phyloP scores from a whole-genome alignment of 1,284 basidiomycete species.

The Papiliotrema terrestris region DNA sequence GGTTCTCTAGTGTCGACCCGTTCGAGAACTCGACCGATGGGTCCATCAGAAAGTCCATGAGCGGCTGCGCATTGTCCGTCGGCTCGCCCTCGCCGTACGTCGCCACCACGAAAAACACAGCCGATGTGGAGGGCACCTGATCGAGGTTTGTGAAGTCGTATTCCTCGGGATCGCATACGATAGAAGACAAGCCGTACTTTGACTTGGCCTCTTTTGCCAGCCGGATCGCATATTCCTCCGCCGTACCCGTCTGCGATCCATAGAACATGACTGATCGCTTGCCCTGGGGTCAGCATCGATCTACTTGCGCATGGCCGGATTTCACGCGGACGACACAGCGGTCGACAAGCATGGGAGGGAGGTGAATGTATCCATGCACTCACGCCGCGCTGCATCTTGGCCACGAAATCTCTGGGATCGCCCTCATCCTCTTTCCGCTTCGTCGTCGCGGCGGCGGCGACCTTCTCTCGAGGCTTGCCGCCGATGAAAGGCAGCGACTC shows the following conservation, averaged over 20 bases:
- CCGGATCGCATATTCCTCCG: constrained; percentile 91
- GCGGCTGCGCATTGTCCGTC: constrained; percentile 93
- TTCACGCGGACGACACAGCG: no score
- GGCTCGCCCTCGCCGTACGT: constrained; percentile 99
- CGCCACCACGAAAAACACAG: constrained; percentile 85
- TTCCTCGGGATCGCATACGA: constrained; percentile 94
- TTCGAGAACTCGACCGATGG: constrained; percentile 75
- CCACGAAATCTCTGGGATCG: constrained; percentile 83
- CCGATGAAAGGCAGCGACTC: constrained; percentile 46
- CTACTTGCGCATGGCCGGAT: background rate
- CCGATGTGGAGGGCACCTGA: constrained; percentile 77
- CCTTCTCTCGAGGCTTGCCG: constrained; percentile 16
- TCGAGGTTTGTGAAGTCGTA: constrained; percentile 97
- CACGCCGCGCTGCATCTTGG: constrained; percentile 84
- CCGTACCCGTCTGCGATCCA: constrained; percentile 93
- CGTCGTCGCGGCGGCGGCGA: constrained; percentile 22
- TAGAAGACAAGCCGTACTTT: constrained; percentile 85
- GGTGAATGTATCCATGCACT: constrained; percentile 42
- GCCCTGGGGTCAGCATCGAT: constrained; percentile 57
- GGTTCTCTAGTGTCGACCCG: constrained; percentile 66
- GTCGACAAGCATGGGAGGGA: no score
- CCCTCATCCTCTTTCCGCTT: constrained; percentile 59
- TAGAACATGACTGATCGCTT: constrained; percentile 94
- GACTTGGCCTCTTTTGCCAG: constrained; percentile 91
- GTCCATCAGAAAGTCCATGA: constrained; percentile 89